Evolutionary conservation across 768 basidiomycete genomes (phyloP).

Genomic region (Amanita phalloides): DNA sequence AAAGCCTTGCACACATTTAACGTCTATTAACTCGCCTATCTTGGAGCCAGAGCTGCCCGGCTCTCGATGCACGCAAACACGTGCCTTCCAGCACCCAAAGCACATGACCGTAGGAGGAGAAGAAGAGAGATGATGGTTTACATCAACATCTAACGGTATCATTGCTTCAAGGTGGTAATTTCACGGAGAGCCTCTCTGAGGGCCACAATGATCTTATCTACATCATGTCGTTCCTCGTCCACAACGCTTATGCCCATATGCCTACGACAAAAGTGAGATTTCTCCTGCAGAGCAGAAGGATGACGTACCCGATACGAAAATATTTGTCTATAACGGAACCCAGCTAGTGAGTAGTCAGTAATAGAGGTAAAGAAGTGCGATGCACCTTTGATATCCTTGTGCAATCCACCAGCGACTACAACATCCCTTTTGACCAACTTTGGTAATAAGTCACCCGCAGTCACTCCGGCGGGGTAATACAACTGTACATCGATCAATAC

Average conservation of each 20-base stretch:
- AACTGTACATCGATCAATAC: slow-evolving; percentile 26
- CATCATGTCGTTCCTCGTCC: slow-evolving; percentile 56
- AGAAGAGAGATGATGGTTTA: too few relatives aligned
- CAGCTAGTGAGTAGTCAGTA: neutral
- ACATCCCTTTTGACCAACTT: slow-evolving; percentile 61
- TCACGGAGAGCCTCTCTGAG: slow-evolving; percentile 48
- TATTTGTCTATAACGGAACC: slow-evolving; percentile 50
- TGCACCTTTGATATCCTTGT: slow-evolving; percentile 73
- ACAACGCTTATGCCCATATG: slow-evolving; percentile 91
- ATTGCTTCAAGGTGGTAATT: slow-evolving; percentile 12
- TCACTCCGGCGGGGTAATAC: slow-evolving; percentile 78
- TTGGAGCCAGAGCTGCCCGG: too few relatives aligned
- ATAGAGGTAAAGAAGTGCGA: slow-evolving; percentile 3
- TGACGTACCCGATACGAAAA: slow-evolving; percentile 75
- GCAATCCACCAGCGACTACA: slow-evolving; percentile 82
- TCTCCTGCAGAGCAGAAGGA: slow-evolving; percentile 1
- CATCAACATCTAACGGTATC: neutral
- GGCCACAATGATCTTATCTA: slow-evolving; percentile 59
- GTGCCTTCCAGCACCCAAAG: too few relatives aligned
- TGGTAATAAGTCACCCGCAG: slow-evolving; percentile 67
- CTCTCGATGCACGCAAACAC: too few relatives aligned
- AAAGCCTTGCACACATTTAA: too few relatives aligned
- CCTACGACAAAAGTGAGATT: slow-evolving; percentile 21
- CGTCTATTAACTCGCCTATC: too few relatives aligned
- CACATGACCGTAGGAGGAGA: too few relatives aligned